Evolutionary conservation across 768 basidiomycete species (phyloP).

Genomic region (Lactarius psammicola): DNA sequence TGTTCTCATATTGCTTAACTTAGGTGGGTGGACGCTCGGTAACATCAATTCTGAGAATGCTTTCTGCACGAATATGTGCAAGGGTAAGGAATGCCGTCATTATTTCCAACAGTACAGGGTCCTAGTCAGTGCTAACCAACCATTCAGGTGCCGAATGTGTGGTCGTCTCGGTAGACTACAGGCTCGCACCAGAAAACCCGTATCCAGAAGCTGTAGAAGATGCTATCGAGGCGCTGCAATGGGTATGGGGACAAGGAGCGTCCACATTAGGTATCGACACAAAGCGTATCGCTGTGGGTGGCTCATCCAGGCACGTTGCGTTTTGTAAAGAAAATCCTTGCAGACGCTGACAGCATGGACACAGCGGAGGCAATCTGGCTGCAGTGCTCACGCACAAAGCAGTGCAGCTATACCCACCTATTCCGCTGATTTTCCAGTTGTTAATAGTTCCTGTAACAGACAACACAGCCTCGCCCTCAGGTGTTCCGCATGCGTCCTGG

Average conservation of each 20-base stretch:
- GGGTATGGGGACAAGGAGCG: conserved; percentile 53
- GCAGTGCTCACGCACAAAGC: conserved; percentile 66
- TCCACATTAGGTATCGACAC: conserved; percentile 48
- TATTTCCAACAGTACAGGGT: not conserved
- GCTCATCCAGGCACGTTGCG: conserved; percentile 58
- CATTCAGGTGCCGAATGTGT: conserved; percentile 56
- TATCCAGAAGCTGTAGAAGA: conserved; percentile 74
- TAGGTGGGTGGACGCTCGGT: conserved; percentile 79
- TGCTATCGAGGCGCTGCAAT: conserved; percentile 62
- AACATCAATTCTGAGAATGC: conserved; percentile 58
- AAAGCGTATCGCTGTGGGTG: conserved; percentile 63
- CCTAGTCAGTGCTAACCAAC: not conserved
- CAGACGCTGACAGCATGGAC: conserved; percentile 7
- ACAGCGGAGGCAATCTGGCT: conserved; percentile 69
- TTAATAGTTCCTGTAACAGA: conserved; percentile 72
- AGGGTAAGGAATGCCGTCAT: conserved; percentile 39
- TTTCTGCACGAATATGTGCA: conserved; percentile 60
- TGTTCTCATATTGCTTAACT: not conserved
- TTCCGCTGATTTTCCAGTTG: conserved; percentile 58
- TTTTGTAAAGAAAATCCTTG: not conserved
- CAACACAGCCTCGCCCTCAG: conserved; percentile 55
- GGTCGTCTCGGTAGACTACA: conserved; percentile 66
- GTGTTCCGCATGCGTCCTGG: conserved; percentile 49
- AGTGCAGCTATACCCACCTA: conserved; percentile 44
- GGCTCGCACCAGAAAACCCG: conserved; percentile 66